A percentile compares a stretch with the other conserved stretches of the same genome.
Conservation (phyloP, 805 yeast species). For the Isabelozyma rhagii region DNA sequence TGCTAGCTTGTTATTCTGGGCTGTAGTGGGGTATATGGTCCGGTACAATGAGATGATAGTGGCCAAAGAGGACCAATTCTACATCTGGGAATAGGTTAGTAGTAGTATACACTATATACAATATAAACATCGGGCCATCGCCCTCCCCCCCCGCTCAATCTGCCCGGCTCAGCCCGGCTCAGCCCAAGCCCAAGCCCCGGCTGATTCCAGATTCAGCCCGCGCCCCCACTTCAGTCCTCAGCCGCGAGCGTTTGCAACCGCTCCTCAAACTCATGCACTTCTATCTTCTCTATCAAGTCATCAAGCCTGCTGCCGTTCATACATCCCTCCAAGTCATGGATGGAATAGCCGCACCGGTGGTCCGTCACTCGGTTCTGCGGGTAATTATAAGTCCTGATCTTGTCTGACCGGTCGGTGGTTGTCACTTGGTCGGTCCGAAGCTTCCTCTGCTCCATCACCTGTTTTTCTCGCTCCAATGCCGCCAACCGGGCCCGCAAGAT, state of each 20-base stretch:
- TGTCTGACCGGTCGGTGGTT: slow-evolving; percentile 87
- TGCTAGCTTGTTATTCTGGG: too few species aligned
- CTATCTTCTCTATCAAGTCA: slow-evolving; percentile 35
- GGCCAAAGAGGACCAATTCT: too few species aligned
- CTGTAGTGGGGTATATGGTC: too few species aligned
- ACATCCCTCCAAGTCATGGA: slow-evolving; percentile 62
- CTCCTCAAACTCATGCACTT: slow-evolving; percentile 36
- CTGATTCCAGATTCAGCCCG: too few species aligned
- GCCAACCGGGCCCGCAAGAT: slow-evolving; percentile 82
- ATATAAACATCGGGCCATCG: too few species aligned
- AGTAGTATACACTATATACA: too few species aligned
- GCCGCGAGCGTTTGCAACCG: slow-evolving; percentile 18
- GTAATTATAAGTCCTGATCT: slow-evolving; percentile 88
- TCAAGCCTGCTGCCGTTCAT: slow-evolving; percentile 33
- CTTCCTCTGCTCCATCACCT: slow-evolving; percentile 59
- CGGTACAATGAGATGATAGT: too few species aligned
- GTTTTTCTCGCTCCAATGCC: slow-evolving; percentile 67
- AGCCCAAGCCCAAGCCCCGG: too few species aligned
- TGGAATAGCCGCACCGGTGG: slow-evolving; percentile 79
- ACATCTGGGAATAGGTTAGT: too few species aligned
- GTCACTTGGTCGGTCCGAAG: slow-evolving; percentile 81
- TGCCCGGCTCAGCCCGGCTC: too few species aligned
- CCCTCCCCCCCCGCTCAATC: too few species aligned
- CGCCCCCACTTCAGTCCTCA: too few species aligned
- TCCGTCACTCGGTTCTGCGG: slow-evolving; percentile 93